Base-by-base conservation (phyloP, 2,329 filamentous ascomycete genomes). In the Xylariaceae sp. region DNA sequence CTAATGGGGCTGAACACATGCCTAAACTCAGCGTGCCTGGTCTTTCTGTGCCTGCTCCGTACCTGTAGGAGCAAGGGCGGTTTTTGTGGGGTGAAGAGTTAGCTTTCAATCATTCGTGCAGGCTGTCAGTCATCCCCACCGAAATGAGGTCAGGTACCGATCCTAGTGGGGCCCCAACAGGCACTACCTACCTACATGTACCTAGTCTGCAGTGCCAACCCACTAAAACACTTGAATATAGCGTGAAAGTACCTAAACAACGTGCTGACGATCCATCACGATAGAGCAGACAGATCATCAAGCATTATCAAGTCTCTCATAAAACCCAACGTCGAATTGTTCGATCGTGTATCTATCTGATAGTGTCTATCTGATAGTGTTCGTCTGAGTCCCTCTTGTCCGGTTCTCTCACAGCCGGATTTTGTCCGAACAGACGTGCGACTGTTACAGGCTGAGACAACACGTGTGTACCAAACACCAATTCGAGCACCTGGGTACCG, bases 71-170 rank as follows among this genome's bases (percentile, higher is more conserved):
- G 7, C 19, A 23, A 5, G 5, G 6, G 19, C 7, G 17, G 6
- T 6, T 16, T 28, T 28, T 29, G 36, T 43, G 43, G 43, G 45
- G 44, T 41, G 26, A 41, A 36, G 26, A 17, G 28, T 19, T 14
- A 9, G 33, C 33, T 39, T 16, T 44, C 23, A 24, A n/a, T 36
- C 33, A 36, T 36, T n/a, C 8, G 8, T 7, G 6, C 8, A 36
- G 33, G 40, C 17, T n/a, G n/a, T 3, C 26, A 24, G 14, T 14
- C 12, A 45, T 52, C 47, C 54, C 49, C 40, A 43, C 53, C 31
- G 6, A 6, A 52, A 48, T 29, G 8, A 52, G 37, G 53, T 36
- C 48, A 60, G 58, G 58, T 45, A 58, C 58, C 24, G 58, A 57
- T 53, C 58, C 40, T 16, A 26, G 34, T 50, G 39, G 19, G 31